Evolutionary conservation across 306 rosid species (phyloP).

Genomic region (Castanea crenata): DNA sequence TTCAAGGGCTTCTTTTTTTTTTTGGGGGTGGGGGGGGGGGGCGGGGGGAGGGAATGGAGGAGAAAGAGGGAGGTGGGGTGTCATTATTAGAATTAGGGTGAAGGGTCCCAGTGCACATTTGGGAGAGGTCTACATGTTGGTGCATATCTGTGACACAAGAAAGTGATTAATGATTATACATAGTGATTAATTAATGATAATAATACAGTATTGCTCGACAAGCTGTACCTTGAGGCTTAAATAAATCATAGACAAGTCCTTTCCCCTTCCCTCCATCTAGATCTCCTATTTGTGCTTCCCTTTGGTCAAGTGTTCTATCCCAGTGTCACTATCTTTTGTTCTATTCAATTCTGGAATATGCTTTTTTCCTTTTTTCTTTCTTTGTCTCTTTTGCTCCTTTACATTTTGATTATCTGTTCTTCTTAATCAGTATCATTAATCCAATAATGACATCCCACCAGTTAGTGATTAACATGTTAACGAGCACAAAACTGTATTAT

Average conservation of each 20-base stretch:
- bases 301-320: constrained; percentile 21
- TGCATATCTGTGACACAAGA: constrained; percentile 46
- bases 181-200: constrained; percentile 35
- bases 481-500: too few relatives aligned
- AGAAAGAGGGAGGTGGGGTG: constrained; percentile 36
- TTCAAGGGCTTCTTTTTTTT: not conserved
- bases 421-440: constrained; percentile 28
- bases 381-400: constrained; percentile 15
- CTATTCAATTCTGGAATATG: constrained; percentile 44
- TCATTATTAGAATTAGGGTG: constrained; percentile 50
- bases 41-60: not conserved
- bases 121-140: constrained; percentile 69
- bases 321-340: constrained; percentile 51
- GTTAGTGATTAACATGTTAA: too few relatives aligned
- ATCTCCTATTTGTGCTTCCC: constrained; percentile 22
- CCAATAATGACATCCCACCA: constrained; percentile 29
- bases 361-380: constrained; percentile 25
- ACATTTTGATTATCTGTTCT: constrained; percentile 37
- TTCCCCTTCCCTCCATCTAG: constrained; percentile 13
- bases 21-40: not conserved
- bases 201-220: constrained; percentile 56
- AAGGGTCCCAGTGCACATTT: constrained; percentile 44
- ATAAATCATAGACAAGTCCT: constrained; percentile 26
- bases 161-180: constrained; percentile 32
- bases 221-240: constrained; percentile 45